Evolutionary conservation across 2,329 filamentous ascomycete genomes (phyloP).

Genomic region (Didymella pomorum): DNA sequence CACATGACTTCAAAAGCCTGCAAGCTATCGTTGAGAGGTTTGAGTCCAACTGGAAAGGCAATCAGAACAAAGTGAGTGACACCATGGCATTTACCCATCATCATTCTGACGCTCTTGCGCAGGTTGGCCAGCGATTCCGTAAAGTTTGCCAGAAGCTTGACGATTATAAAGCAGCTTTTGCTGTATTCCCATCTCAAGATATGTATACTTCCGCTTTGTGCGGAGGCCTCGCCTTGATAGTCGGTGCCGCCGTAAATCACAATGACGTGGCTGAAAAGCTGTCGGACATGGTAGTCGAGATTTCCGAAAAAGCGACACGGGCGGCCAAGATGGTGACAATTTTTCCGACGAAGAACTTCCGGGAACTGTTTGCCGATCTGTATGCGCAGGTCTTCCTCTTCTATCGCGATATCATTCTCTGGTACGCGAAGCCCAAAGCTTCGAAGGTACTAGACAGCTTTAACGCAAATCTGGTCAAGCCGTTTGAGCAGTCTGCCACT

Average conservation of each 20-base stretch:
- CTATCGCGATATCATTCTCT: background rate
- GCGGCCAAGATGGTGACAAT: background rate
- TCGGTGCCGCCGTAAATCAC: background rate
- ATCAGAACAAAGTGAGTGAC: background rate
- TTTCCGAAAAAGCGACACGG: background rate
- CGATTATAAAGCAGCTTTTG: background rate
- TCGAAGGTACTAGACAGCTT: background rate
- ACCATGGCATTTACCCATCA: too few relatives aligned
- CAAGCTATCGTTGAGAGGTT: background rate
- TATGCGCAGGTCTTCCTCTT: constrained; percentile 6
- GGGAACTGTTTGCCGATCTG: background rate
- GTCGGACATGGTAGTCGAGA: background rate
- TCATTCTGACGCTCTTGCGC: background rate
- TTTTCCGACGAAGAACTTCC: background rate
- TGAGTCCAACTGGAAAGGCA: background rate
- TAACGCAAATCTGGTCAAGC: background rate
- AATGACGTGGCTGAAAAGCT: background rate
- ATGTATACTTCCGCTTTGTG: background rate
- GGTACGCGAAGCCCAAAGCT: background rate
- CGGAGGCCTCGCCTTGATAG: background rate
- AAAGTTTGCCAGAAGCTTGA: constrained; percentile 1
- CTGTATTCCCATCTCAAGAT: background rate
- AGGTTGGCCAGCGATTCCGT: background rate
- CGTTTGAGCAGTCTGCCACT: background rate
- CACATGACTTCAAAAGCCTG: background rate